Percentiles rank a stretch among this genome's conserved stretches.
Evolutionary conservation across 768 basidiomycete species (phyloP).

Genomic region (Boletus pseudopeckii): DNA sequence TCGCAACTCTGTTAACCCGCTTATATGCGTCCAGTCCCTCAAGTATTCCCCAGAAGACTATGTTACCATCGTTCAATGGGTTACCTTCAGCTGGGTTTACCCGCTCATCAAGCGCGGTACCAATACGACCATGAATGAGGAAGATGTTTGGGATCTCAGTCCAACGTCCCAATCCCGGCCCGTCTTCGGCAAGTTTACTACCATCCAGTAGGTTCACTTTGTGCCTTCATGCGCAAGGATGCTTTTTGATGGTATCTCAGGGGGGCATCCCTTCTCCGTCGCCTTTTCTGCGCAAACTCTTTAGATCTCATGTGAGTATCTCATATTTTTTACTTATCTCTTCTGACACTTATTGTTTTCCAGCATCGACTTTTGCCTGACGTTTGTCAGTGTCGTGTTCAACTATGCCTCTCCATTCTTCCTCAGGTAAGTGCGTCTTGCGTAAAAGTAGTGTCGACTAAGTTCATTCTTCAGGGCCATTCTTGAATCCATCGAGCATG

Average conservation of each 20-base stretch:
- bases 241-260: constrained; percentile 9
- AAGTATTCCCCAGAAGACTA: constrained; percentile 65
- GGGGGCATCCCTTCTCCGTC: constrained; percentile 36
- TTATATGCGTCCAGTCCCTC: constrained; percentile 16
- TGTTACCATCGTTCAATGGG: constrained; percentile 66
- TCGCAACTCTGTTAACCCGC: neutral
- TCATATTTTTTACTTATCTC: neutral
- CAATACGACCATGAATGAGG: constrained; percentile 57
- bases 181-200: constrained; percentile 49
- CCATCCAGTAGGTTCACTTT: constrained; percentile 17
- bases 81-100: constrained; percentile 68
- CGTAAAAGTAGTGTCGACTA: neutral
- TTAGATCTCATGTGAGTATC: constrained; percentile 38
- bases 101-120: constrained; percentile 56
- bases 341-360: neutral
- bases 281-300: constrained; percentile 44
- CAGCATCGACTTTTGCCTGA: constrained; percentile 64
- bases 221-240: neutral
- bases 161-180: constrained; percentile 65
- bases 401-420: constrained; percentile 85
- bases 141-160: constrained; percentile 70
- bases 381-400: constrained; percentile 65
- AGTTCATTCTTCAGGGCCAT: constrained; percentile 42
- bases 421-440: constrained; percentile 51
- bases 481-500: constrained; percentile 50